These are phyloP conservation scores for Ceratobasidium sp. DNA, from an alignment of 1,284 basidiomycete genomes.

Conservation along the genomic window DNA sequence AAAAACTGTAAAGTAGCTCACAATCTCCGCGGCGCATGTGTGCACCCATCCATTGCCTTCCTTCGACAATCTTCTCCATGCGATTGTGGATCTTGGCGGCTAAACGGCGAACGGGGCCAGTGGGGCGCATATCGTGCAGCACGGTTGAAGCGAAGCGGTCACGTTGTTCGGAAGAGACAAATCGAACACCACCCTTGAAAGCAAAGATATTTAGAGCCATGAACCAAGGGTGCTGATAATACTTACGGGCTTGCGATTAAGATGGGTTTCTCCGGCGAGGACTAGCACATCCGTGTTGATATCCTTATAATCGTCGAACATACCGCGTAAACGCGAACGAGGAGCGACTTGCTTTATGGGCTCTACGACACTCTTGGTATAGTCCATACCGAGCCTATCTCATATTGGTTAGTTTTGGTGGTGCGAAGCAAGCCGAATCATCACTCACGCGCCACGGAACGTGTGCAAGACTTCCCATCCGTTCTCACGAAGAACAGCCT, in stretches of 20 bases:
- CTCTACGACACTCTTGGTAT: constrained; percentile 53
- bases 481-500: constrained; percentile 50
- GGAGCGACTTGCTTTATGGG: constrained; percentile 52
- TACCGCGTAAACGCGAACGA: constrained; percentile 50
- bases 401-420: constrained; percentile 22
- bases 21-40: constrained; percentile 60
- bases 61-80: constrained; percentile 50
- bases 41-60: constrained; percentile 56
- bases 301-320: constrained; percentile 53
- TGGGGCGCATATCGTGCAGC: constrained; percentile 50
- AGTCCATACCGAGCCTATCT: constrained; percentile 52
- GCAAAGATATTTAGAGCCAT: not conserved
- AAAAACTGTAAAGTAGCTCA: constrained; percentile 43
- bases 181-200: constrained; percentile 53
- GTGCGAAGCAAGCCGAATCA: not conserved
- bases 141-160: constrained; percentile 52
- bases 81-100: constrained; percentile 50
- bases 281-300: constrained; percentile 52
- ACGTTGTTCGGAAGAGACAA: constrained; percentile 51
- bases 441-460: constrained; percentile 52
- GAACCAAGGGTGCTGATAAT: not conserved
- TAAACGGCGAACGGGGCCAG: constrained; percentile 49
- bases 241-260: constrained; percentile 54
- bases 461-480: constrained; percentile 53
- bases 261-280: constrained; percentile 55